Percentiles rank a stretch among this genome's conserved stretches.
These are phyloP conservation scores for Incumbomyces lentus DNA, from an alignment of 2,329 filamentous ascomycete genomes.

Conservation along the genomic window DNA sequence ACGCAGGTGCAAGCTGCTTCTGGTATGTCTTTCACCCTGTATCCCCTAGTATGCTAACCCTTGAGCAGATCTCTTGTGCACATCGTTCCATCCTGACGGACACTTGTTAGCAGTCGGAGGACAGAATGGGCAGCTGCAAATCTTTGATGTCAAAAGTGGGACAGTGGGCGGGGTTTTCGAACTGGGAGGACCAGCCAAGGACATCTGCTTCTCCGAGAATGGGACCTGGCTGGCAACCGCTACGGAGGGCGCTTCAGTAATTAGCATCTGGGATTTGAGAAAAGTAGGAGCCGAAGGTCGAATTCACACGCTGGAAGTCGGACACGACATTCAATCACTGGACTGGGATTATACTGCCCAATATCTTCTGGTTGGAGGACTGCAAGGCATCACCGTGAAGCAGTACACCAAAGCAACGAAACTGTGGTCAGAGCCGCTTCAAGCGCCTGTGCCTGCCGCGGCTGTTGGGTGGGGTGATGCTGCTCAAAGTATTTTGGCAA, in stretches of 20 bases:
- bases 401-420: constrained; percentile 82
- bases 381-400: constrained; percentile 72
- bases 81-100: constrained; percentile 92
- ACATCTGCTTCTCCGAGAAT: constrained; percentile 85
- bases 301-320: constrained; percentile 77
- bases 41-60: constrained; percentile 10
- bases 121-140: constrained; percentile 67
- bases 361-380: constrained; percentile 73
- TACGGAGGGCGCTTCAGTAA: constrained; percentile 62
- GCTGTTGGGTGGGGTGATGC: constrained; percentile 67
- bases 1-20: constrained; percentile 71
- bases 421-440: constrained; percentile 77
- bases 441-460: constrained; percentile 62
- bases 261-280: constrained; percentile 84
- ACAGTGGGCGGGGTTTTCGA: constrained; percentile 66
- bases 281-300: constrained; percentile 53
- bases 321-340: constrained; percentile 59
- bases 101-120: constrained; percentile 81
- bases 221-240: constrained; percentile 89
- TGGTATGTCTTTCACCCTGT: constrained; percentile 45
- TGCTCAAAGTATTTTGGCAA: constrained; percentile 62
- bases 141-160: constrained; percentile 78
- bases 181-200: constrained; percentile 55
- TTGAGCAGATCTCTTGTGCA: constrained; percentile 59
- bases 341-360: constrained; percentile 93